Conservation (phyloP, 2,329 filamentous ascomycete species). For the Ophiostoma sp. region DNA sequence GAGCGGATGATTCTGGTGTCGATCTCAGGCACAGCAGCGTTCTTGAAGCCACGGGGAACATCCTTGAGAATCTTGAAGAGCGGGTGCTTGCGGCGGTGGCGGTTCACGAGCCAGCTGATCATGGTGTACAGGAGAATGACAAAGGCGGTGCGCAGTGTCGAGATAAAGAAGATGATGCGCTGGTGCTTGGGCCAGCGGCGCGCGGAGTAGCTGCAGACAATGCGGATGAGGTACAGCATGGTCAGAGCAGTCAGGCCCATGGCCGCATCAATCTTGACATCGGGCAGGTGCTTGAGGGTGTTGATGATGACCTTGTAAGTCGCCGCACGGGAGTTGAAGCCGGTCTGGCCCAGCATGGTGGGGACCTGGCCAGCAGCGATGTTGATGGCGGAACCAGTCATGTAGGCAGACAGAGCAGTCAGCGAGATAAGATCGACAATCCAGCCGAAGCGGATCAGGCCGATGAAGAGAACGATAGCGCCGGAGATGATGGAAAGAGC, state of each 20-base stretch:
- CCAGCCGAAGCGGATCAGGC: conserved; percentile 75
- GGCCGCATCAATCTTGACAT: conserved; percentile 69
- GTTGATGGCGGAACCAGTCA: conserved; percentile 90
- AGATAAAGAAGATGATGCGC: conserved; percentile 82
- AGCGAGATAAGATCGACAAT: conserved; percentile 91
- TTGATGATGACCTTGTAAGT: conserved; percentile 83
- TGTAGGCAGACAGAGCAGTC: conserved; percentile 86
- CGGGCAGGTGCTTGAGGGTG: conserved; percentile 64
- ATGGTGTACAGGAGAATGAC: conserved; percentile 88
- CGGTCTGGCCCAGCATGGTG: conserved; percentile 70
- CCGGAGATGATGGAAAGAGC: conserved; percentile 73
- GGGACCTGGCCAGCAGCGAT: conserved; percentile 82
- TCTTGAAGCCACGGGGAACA: conserved; percentile 79
- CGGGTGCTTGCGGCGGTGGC: conserved; percentile 55
- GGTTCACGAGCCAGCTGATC: conserved; percentile 81
- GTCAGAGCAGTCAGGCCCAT: conserved; percentile 79
- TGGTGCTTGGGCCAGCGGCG: conserved; percentile 63
- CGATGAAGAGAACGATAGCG: conserved; percentile 69
- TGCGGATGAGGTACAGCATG: conserved; percentile 72
- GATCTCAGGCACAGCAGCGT: conserved; percentile 69
- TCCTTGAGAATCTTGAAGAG: conserved; percentile 67
- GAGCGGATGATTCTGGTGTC: conserved; percentile 59
- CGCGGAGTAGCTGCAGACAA: conserved; percentile 56
- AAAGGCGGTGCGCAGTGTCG: conserved; percentile 83
- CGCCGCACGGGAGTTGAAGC: conserved; percentile 57